Percentiles rank a stretch among this genome's conserved stretches.
phyloP scores from a whole-genome alignment of 2,329 filamentous ascomycete genomes.

The Lecanicillium sp. region DNA sequence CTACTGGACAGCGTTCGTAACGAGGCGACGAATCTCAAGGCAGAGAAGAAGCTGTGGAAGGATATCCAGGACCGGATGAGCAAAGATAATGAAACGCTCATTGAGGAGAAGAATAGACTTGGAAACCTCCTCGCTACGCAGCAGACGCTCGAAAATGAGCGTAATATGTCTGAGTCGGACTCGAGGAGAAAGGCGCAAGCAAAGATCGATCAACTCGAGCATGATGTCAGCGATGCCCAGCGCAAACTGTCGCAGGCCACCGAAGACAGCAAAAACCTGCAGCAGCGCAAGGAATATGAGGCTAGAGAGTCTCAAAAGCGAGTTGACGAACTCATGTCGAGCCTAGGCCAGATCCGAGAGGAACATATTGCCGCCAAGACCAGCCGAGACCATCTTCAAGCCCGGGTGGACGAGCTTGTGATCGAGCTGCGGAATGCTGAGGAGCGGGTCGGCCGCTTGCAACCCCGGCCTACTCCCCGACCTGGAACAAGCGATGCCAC shows the following conservation, averaged over 20 bases:
- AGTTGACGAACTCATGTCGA: constrained; percentile 83
- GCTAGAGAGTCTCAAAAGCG: constrained; percentile 80
- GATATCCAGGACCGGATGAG: constrained; percentile 82
- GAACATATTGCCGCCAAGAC: constrained; percentile 83
- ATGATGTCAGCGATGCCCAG: constrained; percentile 70
- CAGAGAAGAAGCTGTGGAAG: constrained; percentile 91
- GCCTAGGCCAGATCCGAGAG: constrained; percentile 72
- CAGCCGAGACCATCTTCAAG: constrained; percentile 79
- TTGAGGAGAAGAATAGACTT: constrained; percentile 77
- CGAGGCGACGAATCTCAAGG: constrained; percentile 87
- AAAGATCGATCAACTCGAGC: constrained; percentile 70
- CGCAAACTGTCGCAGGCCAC: constrained; percentile 75
- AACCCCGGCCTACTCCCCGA: constrained; percentile 66
- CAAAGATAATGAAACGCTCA: constrained; percentile 78
- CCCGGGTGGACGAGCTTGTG: constrained; percentile 78
- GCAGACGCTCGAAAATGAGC: constrained; percentile 86
- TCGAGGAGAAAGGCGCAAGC: constrained; percentile 69
- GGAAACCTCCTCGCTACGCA: constrained; percentile 77
- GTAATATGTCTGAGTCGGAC: constrained; percentile 77
- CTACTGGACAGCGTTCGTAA: constrained; percentile 80
- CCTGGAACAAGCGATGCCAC: constrained; percentile 36
- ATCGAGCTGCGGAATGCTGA: constrained; percentile 85
- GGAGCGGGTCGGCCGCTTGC: constrained; percentile 74
- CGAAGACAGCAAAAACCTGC: constrained; percentile 76
- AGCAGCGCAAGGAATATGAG: constrained; percentile 84